phyloP scores from a whole-genome alignment of 257 asterid species.

The Capsicum chinense region DNA sequence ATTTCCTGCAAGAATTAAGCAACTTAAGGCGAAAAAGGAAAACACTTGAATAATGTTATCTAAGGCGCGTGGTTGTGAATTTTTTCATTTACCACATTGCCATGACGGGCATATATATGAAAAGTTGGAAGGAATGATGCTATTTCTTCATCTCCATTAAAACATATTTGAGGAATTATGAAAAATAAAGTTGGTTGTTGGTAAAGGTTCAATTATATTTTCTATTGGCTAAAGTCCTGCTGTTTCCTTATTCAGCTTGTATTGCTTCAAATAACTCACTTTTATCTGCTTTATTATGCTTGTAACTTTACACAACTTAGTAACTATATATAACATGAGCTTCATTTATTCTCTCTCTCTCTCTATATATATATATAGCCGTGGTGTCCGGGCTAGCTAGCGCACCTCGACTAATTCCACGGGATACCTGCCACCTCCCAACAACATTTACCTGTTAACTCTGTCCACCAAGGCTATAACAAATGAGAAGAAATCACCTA shows the following conservation, averaged over 20 bases:
- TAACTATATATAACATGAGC: neutral
- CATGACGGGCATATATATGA: neutral
- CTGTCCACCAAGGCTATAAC: no score
- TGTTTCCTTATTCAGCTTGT: neutral
- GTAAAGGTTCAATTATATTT: neutral
- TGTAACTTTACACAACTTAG: neutral
- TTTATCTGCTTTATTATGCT: slow-evolving; percentile 3
- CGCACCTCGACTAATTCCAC: no score
- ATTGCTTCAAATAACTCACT: slow-evolving; percentile 10
- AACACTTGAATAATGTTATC: slow-evolving; percentile 6
- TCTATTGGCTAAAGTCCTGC: neutral
- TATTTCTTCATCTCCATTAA: neutral
- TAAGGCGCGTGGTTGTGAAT: neutral
- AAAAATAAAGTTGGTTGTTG: neutral
- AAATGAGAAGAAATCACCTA: no score
- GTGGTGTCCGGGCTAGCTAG: no score
- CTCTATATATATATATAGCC: no score
- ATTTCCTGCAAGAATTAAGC: slow-evolving; percentile 17
- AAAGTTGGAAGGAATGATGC: neutral
- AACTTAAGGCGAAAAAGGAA: slow-evolving; percentile 11
- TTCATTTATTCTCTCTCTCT: neutral
- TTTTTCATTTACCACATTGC: slow-evolving; percentile 14
- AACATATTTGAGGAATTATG: neutral
- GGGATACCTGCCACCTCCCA: no score
- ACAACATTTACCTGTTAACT: no score